These are phyloP conservation scores for Bolboschoenoplectus hybrid DNA, from an alignment of 202 grass and related monocot genomes.

Conservation along the genomic window DNA sequence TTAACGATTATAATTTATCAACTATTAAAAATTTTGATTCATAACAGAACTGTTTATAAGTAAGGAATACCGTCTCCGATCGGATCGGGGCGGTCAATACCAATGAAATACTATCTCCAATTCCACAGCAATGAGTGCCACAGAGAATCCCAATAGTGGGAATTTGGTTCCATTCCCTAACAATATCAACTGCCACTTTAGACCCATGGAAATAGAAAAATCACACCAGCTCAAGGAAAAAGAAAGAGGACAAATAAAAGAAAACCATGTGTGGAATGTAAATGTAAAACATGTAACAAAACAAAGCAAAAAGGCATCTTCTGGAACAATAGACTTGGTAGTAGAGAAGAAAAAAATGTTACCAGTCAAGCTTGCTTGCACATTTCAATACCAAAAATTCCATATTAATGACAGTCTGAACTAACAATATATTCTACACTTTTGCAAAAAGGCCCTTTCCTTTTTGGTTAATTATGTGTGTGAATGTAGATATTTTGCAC, in stretches of 20 bases:
- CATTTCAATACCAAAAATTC: neutral
- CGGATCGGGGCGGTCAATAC: no score
- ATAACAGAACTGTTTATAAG: no score
- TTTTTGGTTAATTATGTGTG: neutral
- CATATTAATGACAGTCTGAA: neutral
- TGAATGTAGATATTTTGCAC: neutral
- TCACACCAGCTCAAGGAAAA: neutral
- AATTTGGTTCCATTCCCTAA: neutral
- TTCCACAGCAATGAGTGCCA: neutral
- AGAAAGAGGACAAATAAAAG: neutral
- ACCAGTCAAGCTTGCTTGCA: neutral
- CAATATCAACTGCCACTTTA: constrained; percentile 6
- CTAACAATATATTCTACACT: neutral
- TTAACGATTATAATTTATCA: no score
- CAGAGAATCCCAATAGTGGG: neutral
- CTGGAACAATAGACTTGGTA: constrained; percentile 7
- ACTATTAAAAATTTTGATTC: no score
- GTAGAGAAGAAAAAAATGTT: neutral
- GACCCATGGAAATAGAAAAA: neutral
- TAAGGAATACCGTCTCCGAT: no score
- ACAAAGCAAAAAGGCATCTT: constrained; percentile 27
- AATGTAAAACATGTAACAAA: constrained; percentile 21
- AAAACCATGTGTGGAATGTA: neutral
- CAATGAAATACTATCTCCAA: neutral
- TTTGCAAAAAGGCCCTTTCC: neutral